Percentiles rank a stretch among this genome's conserved stretches.
Conservation (phyloP, 2,329 filamentous ascomycete genomes). For the Ophiostoma perfectum region DNA sequence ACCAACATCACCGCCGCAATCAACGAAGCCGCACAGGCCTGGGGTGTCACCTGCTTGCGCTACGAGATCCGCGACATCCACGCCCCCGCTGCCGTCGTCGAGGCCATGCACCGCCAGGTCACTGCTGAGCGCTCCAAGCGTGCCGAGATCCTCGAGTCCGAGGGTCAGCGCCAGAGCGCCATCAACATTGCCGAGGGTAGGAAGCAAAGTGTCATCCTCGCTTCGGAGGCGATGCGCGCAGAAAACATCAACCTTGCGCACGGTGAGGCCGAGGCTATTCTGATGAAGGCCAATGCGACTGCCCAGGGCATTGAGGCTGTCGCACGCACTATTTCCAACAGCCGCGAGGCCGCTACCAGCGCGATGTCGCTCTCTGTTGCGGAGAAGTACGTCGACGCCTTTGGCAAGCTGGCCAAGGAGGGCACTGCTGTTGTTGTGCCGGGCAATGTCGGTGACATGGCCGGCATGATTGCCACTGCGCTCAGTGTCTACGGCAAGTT, state of each 20-base stretch:
- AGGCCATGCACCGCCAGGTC: conserved; percentile 97
- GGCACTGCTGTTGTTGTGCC: conserved; percentile 93
- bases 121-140: conserved; percentile 96
- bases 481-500: conserved; percentile 95
- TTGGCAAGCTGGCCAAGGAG: conserved; percentile 86
- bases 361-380: conserved; percentile 85
- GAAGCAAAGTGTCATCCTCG: conserved; percentile 95
- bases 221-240: conserved; percentile 81
- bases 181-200: conserved; percentile 98
- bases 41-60: conserved; percentile 91
- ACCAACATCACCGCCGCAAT: conserved; percentile 98
- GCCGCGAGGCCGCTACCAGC: conserved; percentile 68
- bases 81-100: conserved; percentile 85
- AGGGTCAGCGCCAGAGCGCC: conserved; percentile 92
- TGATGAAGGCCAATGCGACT: conserved; percentile 78
- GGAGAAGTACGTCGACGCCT: conserved; percentile 94
- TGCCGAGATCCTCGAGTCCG: conserved; percentile 93
- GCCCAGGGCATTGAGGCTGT: conserved; percentile 85
- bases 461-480: conserved; percentile 92
- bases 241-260: conserved; percentile 90
- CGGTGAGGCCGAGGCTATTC: conserved; percentile 89
- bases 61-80: conserved; percentile 99
- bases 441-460: conserved; percentile 93
- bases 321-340: conserved; percentile 65
- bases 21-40: conserved; percentile 94